phyloP scores from a whole-genome alignment of 306 rosid genomes.

The Hylodesmum podocarpum region DNA sequence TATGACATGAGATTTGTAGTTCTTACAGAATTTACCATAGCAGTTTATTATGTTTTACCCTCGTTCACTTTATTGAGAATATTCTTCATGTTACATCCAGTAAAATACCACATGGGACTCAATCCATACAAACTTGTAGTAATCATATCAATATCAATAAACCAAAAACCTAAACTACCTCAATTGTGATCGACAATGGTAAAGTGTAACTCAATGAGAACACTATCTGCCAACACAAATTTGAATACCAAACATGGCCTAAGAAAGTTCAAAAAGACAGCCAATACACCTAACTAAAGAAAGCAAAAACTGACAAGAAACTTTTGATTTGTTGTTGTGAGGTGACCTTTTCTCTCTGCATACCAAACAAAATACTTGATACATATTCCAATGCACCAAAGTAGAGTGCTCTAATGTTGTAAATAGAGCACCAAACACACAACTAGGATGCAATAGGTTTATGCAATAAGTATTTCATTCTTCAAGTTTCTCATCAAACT shows the following conservation, averaged over 20 bases:
- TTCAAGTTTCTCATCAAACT: not conserved
- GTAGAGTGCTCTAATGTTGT: not conserved
- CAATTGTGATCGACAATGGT: not conserved
- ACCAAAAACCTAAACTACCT: conserved; percentile 20
- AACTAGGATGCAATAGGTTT: not conserved
- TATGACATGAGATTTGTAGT: not conserved
- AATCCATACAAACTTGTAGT: not conserved
- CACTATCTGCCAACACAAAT: conserved; percentile 13
- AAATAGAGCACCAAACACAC: not conserved
- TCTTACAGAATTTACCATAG: not conserved
- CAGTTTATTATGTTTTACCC: not conserved
- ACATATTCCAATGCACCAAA: not conserved
- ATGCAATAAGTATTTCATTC: not conserved
- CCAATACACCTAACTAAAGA: not conserved
- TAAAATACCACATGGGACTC: conserved; percentile 24
- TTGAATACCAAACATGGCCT: conserved; percentile 29
- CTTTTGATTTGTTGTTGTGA: not conserved
- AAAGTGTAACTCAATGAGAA: not conserved
- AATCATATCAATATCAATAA: conserved; percentile 4
- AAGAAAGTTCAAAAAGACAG: not conserved
- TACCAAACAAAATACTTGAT: not conserved
- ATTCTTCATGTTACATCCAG: conserved; percentile 13
- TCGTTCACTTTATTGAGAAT: conserved; percentile 27
- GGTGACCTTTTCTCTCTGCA: not conserved
- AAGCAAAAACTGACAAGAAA: conserved; percentile 13